Evolutionary conservation across 345 rosid genomes (phyloP).

Genomic region (Orychophragmus violaceus): DNA sequence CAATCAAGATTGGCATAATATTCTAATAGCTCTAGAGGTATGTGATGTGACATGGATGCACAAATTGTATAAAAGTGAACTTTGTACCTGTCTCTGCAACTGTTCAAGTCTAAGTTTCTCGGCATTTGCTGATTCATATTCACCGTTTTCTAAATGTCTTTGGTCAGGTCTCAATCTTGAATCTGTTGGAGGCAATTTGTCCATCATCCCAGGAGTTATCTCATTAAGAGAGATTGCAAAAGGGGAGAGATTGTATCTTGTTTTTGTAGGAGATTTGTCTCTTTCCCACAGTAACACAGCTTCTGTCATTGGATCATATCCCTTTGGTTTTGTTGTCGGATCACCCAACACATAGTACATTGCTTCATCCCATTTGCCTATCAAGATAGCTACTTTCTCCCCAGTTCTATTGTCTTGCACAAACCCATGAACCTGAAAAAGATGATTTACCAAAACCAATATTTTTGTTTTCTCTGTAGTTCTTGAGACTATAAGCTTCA

Average conservation of each 20-base stretch:
- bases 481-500: background rate
- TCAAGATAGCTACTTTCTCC: constrained; percentile 91
- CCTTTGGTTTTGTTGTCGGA: constrained; percentile 83
- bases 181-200: constrained; percentile 89
- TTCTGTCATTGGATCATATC: constrained; percentile 96
- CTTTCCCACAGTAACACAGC: constrained; percentile 95
- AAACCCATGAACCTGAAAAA: constrained; percentile 93
- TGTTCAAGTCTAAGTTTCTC: constrained; percentile 96
- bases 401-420: constrained; percentile 94
- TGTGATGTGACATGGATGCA: background rate
- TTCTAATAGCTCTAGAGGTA: background rate
- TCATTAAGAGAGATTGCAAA: constrained; percentile 92
- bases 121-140: constrained; percentile 85
- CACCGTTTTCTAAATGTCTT: constrained; percentile 89
- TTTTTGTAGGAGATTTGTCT: constrained; percentile 61
- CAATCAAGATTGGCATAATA: background rate
- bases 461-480: background rate
- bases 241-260: constrained; percentile 91
- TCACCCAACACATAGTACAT: constrained; percentile 92
- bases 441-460: background rate
- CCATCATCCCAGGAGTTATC: constrained; percentile 64
- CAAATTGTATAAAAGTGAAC: background rate
- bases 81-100: constrained; percentile 87
- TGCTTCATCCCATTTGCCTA: constrained; percentile 99
- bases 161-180: constrained; percentile 98